Evolutionary conservation across 306 rosid species (phyloP).

Genomic region (Biancaea sappan): DNA sequence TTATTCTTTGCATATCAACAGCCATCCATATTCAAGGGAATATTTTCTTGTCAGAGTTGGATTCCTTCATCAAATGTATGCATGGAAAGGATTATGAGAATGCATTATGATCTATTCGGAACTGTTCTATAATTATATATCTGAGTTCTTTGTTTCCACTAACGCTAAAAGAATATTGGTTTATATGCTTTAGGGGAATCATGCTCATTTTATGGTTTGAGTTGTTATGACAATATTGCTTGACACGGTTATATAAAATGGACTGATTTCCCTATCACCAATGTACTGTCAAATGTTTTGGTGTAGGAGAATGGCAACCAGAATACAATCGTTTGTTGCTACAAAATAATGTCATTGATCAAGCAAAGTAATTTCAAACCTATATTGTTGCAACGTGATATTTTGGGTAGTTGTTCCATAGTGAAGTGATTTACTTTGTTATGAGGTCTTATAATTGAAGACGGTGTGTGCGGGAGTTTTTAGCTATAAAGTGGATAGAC

Average conservation of each 20-base stretch:
- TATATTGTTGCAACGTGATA: background rate
- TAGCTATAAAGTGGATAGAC: no score
- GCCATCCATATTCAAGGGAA: constrained; percentile 73
- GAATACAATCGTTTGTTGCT: background rate
- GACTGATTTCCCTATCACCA: background rate
- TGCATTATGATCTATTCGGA: constrained; percentile 15
- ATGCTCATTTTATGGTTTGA: background rate
- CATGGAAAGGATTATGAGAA: constrained; percentile 69
- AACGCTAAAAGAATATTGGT: background rate
- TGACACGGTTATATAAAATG: background rate
- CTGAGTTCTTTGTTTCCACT: background rate
- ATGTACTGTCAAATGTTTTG: no score
- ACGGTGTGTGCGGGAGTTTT: no score
- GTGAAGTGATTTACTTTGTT: no score
- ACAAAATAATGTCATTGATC: background rate
- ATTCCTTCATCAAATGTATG: constrained; percentile 84
- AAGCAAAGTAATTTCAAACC: background rate
- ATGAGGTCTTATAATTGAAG: no score
- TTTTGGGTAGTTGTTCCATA: background rate
- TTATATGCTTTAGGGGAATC: background rate
- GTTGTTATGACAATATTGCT: background rate
- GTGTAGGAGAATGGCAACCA: background rate
- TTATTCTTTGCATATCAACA: constrained; percentile 79
- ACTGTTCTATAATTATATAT: constrained; percentile 4
- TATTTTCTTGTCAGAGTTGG: constrained; percentile 74